These are phyloP conservation scores for Diaporthe destruens DNA, from an alignment of 2,329 filamentous ascomycete genomes.

Conservation along the genomic window DNA sequence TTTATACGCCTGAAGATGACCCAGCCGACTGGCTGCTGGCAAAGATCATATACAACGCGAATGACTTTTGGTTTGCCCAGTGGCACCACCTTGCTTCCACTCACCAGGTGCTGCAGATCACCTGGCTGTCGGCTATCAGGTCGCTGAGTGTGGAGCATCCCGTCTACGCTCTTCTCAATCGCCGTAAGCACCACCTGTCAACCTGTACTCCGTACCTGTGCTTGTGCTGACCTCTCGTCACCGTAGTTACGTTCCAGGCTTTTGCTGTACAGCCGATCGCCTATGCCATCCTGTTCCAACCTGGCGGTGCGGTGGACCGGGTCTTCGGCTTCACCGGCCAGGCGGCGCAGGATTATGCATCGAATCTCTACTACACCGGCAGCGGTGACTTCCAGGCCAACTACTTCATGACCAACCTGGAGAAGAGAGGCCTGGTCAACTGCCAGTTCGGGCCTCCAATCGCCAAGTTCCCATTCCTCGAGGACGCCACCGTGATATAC, in stretches of 20 bases:
- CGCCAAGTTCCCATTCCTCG: conserved; percentile 58
- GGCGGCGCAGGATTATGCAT: conserved; percentile 48
- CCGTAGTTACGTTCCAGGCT: conserved; percentile 49
- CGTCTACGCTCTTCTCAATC: conserved; percentile 54
- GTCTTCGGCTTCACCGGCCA: conserved; percentile 50
- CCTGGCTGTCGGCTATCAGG: conserved; percentile 59
- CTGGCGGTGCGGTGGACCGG: conserved; percentile 50
- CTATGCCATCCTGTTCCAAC: conserved; percentile 46
- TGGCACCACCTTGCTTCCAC: conserved; percentile 58
- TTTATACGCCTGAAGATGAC: conserved; percentile 61
- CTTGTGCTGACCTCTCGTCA: conserved; percentile 27
- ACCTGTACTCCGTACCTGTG: background rate
- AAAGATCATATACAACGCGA: conserved; percentile 62
- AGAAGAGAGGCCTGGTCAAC: conserved; percentile 56
- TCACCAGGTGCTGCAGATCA: conserved; percentile 58
- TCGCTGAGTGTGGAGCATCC: conserved; percentile 61
- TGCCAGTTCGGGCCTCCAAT: conserved; percentile 51
- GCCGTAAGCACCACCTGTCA: conserved; percentile 46
- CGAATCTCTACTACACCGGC: conserved; percentile 47
- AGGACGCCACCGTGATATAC: conserved; percentile 56
- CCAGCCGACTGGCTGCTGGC: conserved; percentile 63
- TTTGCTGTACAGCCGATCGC: conserved; percentile 50
- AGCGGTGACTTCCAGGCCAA: conserved; percentile 53
- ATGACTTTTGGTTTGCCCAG: conserved; percentile 60
- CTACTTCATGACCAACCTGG: conserved; percentile 56